Percentiles rank a stretch among this genome's conserved stretches.
Evolutionary conservation across 805 yeast genomes (phyloP).

Genomic region (Wickerhamomyces subpelliculosus): DNA sequence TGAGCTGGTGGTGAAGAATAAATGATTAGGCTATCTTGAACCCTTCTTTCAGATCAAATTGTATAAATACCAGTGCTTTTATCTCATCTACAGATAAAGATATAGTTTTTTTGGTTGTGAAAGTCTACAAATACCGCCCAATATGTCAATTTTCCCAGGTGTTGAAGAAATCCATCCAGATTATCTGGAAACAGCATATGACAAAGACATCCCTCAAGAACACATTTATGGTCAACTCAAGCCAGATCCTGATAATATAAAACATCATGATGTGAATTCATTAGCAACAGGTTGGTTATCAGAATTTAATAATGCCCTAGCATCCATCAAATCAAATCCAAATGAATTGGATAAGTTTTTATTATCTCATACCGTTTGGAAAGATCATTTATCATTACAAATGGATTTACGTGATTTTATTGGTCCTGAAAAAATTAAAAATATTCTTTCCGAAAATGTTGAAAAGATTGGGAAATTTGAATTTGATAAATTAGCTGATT

Average conservation of each 20-base stretch:
- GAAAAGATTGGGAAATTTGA: conserved; percentile 22
- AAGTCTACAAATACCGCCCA: not conserved
- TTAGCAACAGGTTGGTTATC: conserved; percentile 25
- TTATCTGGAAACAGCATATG: conserved; percentile 14
- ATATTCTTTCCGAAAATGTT: conserved; percentile 7
- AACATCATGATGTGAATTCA: conserved; percentile 18
- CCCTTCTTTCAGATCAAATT: too few relatives aligned
- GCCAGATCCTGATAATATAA: conserved; percentile 22
- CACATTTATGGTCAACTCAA: conserved; percentile 21
- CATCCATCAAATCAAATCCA: conserved; percentile 6
- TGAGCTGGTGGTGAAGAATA: not conserved
- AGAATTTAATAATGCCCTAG: conserved; percentile 22
- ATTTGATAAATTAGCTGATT: conserved; percentile 25
- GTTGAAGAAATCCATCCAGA: conserved; percentile 21
- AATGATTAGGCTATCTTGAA: too few relatives aligned
- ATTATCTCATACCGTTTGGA: conserved; percentile 27
- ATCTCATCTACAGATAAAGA: too few relatives aligned
- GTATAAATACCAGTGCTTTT: too few relatives aligned
- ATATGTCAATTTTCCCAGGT: conserved; percentile 16
- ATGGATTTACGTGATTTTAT: conserved; percentile 28
- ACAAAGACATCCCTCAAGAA: conserved; percentile 21
- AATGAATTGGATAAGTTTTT: conserved; percentile 19
- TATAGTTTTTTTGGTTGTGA: too few relatives aligned
- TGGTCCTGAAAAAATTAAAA: conserved; percentile 24
- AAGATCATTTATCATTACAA: conserved; percentile 29